Conservation (phyloP, 139 green algal genomes). For the Volvox africanus region DNA sequence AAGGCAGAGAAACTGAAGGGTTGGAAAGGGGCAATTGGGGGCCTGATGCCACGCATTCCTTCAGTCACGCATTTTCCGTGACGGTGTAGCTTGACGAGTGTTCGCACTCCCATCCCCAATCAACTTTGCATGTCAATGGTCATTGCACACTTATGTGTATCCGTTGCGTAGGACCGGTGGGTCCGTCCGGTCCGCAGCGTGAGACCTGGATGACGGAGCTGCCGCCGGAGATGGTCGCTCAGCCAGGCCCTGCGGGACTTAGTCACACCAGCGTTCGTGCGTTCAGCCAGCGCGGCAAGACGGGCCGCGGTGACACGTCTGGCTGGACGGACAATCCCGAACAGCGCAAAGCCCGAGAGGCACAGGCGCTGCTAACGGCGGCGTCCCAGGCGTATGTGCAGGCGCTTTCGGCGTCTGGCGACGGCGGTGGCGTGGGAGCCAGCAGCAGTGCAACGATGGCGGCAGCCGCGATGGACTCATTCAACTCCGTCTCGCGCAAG, state of each 20-base stretch:
- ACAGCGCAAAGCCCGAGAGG: conserved; percentile 48
- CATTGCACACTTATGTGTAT: background rate
- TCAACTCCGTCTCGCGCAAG: conserved; percentile 58
- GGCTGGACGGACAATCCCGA: conserved; percentile 82
- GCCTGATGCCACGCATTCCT: no score
- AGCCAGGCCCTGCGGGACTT: background rate
- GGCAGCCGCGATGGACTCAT: conserved; percentile 47
- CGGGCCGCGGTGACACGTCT: conserved; percentile 70
- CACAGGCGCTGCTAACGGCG: conserved; percentile 40
- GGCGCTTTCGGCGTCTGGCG: conserved; percentile 25
- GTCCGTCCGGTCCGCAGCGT: conserved; percentile 23
- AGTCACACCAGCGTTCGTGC: conserved; percentile 46
- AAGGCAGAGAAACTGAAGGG: no score
- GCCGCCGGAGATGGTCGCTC: conserved; percentile 58
- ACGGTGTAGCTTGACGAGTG: no score
- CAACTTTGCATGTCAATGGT: no score
- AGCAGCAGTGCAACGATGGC: background rate
- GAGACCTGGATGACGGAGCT: conserved; percentile 91
- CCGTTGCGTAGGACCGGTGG: conserved; percentile 7
- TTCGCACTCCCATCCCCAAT: no score
- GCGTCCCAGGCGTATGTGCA: conserved; percentile 5
- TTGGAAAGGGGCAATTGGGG: no score
- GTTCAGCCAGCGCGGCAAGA: conserved; percentile 53
- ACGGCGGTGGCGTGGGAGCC: background rate
- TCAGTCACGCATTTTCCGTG: no score